Conservation (phyloP, 441 rosid genomes). For the Cnidoscolus chayamansa region DNA sequence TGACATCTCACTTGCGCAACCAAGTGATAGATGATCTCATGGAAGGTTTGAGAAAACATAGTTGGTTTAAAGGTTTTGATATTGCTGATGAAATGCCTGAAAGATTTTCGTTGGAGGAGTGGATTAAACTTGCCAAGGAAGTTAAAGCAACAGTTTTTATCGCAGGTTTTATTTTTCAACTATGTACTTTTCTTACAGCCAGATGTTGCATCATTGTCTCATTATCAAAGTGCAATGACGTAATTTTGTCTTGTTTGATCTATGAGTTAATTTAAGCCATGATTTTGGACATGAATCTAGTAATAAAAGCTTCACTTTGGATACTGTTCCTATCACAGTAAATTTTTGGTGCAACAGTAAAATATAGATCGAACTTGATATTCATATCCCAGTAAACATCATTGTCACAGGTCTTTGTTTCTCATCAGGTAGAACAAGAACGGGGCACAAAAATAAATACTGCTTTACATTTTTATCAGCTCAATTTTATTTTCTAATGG, state of each 20-base stretch:
- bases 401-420: neutral
- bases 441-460: neutral
- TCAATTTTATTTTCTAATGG: neutral
- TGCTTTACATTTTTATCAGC: neutral
- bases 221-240: neutral
- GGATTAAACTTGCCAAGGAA: slow-evolving; percentile 71
- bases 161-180: slow-evolving; percentile 56
- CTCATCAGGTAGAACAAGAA: neutral
- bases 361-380: neutral
- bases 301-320: neutral
- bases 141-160: slow-evolving; percentile 76
- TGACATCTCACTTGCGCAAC: slow-evolving; percentile 75
- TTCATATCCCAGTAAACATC: slow-evolving; percentile 1
- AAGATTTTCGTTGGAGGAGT: slow-evolving; percentile 58
- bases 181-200: neutral
- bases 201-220: neutral
- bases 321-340: neutral
- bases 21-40: slow-evolving; percentile 73
- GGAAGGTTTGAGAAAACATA: slow-evolving; percentile 61
- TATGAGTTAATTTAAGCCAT: neutral
- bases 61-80: slow-evolving; percentile 83
- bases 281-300: neutral
- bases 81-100: slow-evolving; percentile 64
- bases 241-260: neutral
- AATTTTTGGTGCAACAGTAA: neutral